Evolutionary conservation across 1,284 basidiomycete species (phyloP).

Genomic region (Papiliotrema nemorosa): DNA sequence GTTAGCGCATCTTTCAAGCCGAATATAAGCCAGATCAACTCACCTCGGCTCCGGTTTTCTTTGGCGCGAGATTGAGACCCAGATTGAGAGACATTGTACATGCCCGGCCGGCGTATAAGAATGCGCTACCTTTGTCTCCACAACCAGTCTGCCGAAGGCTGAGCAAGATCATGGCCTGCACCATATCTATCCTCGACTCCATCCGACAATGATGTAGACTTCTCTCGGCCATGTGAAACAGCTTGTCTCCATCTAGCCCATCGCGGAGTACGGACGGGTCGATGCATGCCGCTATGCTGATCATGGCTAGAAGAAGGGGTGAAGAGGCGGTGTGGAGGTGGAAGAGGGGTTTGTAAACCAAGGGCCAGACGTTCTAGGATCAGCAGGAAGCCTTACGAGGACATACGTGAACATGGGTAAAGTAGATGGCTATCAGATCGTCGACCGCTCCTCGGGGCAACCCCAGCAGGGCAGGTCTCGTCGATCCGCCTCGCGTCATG

Average conservation of each 20-base stretch:
- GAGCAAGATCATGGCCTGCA: slow-evolving; percentile 48
- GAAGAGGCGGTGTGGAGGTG: slow-evolving; percentile 30
- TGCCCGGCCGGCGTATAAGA: slow-evolving; percentile 46
- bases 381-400: neutral
- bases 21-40: slow-evolving; percentile 18
- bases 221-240: slow-evolving; percentile 47
- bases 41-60: neutral
- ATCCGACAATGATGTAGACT: slow-evolving; percentile 20
- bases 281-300: slow-evolving; percentile 40
- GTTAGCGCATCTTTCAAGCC: neutral
- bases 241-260: slow-evolving; percentile 63
- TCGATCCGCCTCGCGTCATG: neutral
- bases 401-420: slow-evolving; percentile 33
- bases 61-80: slow-evolving; percentile 42
- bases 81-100: slow-evolving; percentile 50
- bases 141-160: slow-evolving; percentile 50
- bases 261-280: slow-evolving; percentile 12
- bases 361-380: slow-evolving; percentile 43
- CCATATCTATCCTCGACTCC: slow-evolving; percentile 34
- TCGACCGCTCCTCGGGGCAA: slow-evolving; percentile 19
- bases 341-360: slow-evolving; percentile 47
- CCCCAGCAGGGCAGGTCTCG: slow-evolving; percentile 9
- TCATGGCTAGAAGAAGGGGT: slow-evolving; percentile 39
- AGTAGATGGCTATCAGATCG: slow-evolving; percentile 33
- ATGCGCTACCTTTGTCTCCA: slow-evolving; percentile 49